Evolutionary conservation across 176 grass and related monocot species (phyloP), one percentile per base, ranked within the genome.

Genomic region (Oryza officinalis): DNA sequence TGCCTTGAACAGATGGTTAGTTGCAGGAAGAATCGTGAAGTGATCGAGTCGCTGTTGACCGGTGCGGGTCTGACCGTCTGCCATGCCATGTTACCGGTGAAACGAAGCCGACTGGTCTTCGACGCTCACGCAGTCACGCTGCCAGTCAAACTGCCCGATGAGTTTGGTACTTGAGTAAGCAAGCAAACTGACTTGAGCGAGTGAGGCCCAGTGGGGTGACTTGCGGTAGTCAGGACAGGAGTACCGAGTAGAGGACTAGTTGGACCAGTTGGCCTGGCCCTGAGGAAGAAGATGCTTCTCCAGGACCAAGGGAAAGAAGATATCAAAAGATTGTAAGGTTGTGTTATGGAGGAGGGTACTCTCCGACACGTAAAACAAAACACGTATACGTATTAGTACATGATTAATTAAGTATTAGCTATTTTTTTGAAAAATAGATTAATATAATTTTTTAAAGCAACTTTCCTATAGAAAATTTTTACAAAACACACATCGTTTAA

Each of bases 1-100:
- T 43, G 37, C 35, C 7, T 28, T 20, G 31, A 61, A 17, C 75
- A 64, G 38, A n/a, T 35, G 14, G 67, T 15, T 4, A 33, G 67
- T 23, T 22, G 50, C 50, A 57, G 18, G 52, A 57, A 57, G 35
- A 41, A 67, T 54, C 78, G 14, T 41, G 57, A 75, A 70, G 79
- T 14, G 63, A 2, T 25, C 11, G 7, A 18, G 64, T 75, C 47
- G 37, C 23, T 61, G 87, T 68, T 80, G 87, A 75, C 70, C 60
- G 25, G 67, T 64, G 27, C 27, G 23, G 47, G 40, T 73, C 80
- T 78, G 73, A 52, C 33, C 33, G 33, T 35, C 33, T 35, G 33
- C 33, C 73, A 14, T 12, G 46, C 27, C 66, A 33, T 27, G 52
- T 49, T 27, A 20, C 80, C 22, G 28, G 15, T 35, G 72, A 57